Base-by-base conservation (phyloP, 208 protist species). In the Wallacemonas sp. region DNA sequence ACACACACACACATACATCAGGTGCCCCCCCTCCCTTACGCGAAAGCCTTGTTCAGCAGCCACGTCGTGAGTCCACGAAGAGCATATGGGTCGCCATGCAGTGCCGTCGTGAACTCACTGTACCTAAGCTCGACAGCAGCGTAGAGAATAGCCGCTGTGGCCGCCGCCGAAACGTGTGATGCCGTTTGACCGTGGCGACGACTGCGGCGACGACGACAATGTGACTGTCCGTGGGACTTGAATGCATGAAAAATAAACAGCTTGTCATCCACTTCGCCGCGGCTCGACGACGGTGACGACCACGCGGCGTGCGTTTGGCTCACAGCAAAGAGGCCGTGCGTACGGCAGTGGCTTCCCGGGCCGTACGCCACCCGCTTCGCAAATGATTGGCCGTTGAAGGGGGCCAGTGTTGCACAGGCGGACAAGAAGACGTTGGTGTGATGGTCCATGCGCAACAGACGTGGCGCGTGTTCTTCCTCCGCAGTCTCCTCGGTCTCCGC, bases 1-100 rank as follows among this genome's bases (percentile, higher is more conserved):
- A n/a, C n/a, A n/a, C n/a, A n/a, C n/a, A n/a, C n/a, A n/a, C n/a
- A n/a, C n/a, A n/a, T n/a, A n/a, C n/a, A n/a, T n/a, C n/a, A n/a
- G n/a, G n/a, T n/a, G n/a, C n/a, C n/a, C n/a, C n/a, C n/a, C n/a
- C n/a, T n/a, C n/a, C n/a, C 6, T 54, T 19, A 58, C 51, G 28
- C 51, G 51, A 42, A 58, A 12, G 51, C 51, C 31, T 58, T 58
- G 51, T 39, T 38, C 36, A 58, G 28, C n/a, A 58, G 31, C 51
- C 51, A 58, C 30, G 51, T 58, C 51, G 51, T 58, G 51, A 58
- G 51, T 14, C 15, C 51, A 4, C 34, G 30, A 14, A 58, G 30
- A 6, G 26, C 4, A 5, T 31, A 14, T 3, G 51, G 41, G n/a
- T 58, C 51, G 17, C 51, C 51, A 2, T 24, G 3, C 12, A 19